Evolutionary conservation across 352 stramenopile species (phyloP).

Genomic region (Aphanomyces cochlioides): DNA sequence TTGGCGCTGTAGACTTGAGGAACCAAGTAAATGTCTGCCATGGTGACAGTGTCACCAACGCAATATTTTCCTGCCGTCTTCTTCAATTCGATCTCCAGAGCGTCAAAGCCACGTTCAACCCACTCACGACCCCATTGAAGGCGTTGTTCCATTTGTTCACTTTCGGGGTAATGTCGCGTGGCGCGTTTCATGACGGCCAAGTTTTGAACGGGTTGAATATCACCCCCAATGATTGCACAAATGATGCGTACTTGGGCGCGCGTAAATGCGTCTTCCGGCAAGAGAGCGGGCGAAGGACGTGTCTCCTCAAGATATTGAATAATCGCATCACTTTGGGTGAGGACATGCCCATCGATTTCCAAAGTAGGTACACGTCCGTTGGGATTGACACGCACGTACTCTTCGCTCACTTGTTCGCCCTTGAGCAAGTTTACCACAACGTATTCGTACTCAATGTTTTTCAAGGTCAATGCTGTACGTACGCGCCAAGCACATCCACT

Average conservation of each 20-base stretch:
- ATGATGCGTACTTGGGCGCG: conserved; percentile 81
- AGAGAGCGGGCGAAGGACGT: conserved; percentile 58
- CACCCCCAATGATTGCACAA: conserved; percentile 86
- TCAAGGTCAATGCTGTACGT: conserved; percentile 83
- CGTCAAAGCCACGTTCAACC: conserved; percentile 79
- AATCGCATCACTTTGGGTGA: conserved; percentile 87
- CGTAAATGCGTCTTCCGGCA: conserved; percentile 65
- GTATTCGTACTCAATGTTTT: conserved; percentile 78
- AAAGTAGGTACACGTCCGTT: conserved; percentile 79
- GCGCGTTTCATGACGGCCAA: conserved; percentile 59
- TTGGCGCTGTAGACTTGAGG: conserved; percentile 92
- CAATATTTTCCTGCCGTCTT: conserved; percentile 61
- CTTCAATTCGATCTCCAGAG: conserved; percentile 66
- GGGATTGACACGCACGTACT: conserved; percentile 60
- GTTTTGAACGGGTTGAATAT: conserved; percentile 92
- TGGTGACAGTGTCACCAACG: conserved; percentile 71
- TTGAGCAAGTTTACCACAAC: conserved; percentile 70
- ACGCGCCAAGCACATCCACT: conserved; percentile 89
- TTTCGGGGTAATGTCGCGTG: conserved; percentile 38
- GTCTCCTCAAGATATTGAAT: conserved; percentile 92
- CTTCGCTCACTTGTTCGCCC: conserved; percentile 52
- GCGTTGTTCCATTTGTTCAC: conserved; percentile 48
- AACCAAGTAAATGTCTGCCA: conserved; percentile 88
- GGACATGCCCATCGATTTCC: conserved; percentile 61
- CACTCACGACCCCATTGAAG: conserved; percentile 58